phyloP scores from a whole-genome alignment of 257 asterid species.

The Solanum bukasovii region DNA sequence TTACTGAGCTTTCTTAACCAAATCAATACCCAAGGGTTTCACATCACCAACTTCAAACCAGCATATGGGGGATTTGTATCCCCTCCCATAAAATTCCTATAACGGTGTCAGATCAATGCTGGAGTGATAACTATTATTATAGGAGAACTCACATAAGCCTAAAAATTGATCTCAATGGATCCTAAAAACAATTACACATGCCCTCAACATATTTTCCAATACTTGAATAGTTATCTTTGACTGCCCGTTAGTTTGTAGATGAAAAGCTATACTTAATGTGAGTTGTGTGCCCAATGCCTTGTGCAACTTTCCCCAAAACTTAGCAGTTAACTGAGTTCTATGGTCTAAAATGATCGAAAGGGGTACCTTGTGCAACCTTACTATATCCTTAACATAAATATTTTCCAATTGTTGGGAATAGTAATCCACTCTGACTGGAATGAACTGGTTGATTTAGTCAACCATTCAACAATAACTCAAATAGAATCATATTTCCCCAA shows the following conservation, averaged over 20 bases:
- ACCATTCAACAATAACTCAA: neutral
- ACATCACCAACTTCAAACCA: neutral
- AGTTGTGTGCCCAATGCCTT: neutral
- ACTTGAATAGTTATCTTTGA: neutral
- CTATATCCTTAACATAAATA: too few relatives aligned
- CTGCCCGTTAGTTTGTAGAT: too few relatives aligned
- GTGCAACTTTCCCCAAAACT: neutral
- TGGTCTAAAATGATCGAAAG: neutral
- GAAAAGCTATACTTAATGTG: neutral
- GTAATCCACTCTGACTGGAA: neutral
- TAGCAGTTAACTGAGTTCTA: too few relatives aligned
- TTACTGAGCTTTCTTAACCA: neutral
- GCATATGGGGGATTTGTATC: too few relatives aligned
- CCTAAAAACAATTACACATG: neutral
- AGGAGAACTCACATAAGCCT: too few relatives aligned
- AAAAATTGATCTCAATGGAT: neutral
- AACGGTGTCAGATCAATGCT: too few relatives aligned
- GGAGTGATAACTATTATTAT: too few relatives aligned
- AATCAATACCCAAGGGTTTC: neutral
- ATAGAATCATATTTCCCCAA: neutral
- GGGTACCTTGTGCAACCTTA: neutral
- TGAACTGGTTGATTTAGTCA: neutral
- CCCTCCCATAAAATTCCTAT: neutral
- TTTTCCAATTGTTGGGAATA: neutral
- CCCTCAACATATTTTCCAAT: neutral